Base-by-base conservation (phyloP, 1,284 basidiomycete species). In the Malassezia cuniculi region DNA sequence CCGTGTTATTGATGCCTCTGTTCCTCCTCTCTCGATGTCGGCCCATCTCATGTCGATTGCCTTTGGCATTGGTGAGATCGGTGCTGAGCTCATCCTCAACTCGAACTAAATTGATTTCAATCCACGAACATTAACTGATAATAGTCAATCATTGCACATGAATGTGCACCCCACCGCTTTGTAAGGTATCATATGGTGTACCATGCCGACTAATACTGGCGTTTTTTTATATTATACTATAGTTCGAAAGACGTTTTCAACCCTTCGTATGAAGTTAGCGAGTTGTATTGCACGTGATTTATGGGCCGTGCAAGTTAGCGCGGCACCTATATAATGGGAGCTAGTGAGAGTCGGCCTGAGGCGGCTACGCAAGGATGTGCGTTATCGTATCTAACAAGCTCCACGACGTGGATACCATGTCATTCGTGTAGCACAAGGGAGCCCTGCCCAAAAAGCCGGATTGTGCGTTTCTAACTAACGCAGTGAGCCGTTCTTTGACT, bases 401-500 rank as follows among this genome's bases (percentile, higher is more conserved):
- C 47, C 68, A 37, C 35, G 54, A 45, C 36, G 54, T 29, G 66
- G 59, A 1, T 64, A 64, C 31, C 63, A 65, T 39, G 65, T 68
- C 21, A 54, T 67, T 8, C 54, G 67, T 18, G 67, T 68, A 2
- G 68, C 68, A 26, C 66, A 63, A 6, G 52, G 51, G 17, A 61
- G 57, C 17, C 68, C 68, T 4, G 66, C 68, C 1, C 82, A 82
- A 7, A 74, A 79, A 39, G 83, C 83, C 5, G 78, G 77, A 36
- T 81, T 95, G 47, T 50, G 30, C 14, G 48, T 47, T 30, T 16
- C 16, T 12, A 7, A 17, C 42, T 36, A 9, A 44, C 36, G 7
- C 45, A 50, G 44, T 31, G 87, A 95, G 61, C 84, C 89, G 0
- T 93, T 87, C 71, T 97, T 97, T 63, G 90, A 95, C 71, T 95